Conservation (phyloP, 2,329 filamentous ascomycete species). For the Dothideomycetes sp. region DNA sequence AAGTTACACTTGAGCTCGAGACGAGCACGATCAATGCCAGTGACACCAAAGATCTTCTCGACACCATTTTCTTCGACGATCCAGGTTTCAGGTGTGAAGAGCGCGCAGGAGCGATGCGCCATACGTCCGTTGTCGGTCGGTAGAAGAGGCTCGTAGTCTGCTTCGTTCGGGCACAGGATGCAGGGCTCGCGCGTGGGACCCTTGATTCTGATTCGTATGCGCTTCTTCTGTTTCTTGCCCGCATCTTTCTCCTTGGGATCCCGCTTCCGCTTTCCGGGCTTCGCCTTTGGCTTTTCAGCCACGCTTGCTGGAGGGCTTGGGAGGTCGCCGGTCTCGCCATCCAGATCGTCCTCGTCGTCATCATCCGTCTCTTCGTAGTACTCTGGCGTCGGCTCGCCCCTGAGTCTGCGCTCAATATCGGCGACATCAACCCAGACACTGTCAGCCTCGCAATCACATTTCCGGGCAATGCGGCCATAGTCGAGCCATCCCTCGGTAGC, state of each 20-base stretch:
- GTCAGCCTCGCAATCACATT: slow-evolving; percentile 92
- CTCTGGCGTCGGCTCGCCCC: slow-evolving; percentile 70
- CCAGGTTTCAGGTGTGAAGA: slow-evolving; percentile 86
- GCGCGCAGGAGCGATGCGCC: slow-evolving; percentile 78
- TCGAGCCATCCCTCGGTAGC: slow-evolving; percentile 90
- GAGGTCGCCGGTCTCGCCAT: slow-evolving; percentile 49
- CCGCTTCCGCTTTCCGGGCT: slow-evolving; percentile 57
- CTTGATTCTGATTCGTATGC: slow-evolving; percentile 64
- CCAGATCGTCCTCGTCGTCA: slow-evolving; percentile 47
- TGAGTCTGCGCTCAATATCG: slow-evolving; percentile 87
- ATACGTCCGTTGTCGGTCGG: slow-evolving; percentile 78
- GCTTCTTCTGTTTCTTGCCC: slow-evolving; percentile 58
- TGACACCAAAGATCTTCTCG: slow-evolving; percentile 67
- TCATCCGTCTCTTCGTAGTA: slow-evolving; percentile 73
- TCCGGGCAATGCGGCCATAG: slow-evolving; percentile 90
- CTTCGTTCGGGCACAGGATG: slow-evolving; percentile 83
- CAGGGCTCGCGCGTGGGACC: slow-evolving; percentile 67
- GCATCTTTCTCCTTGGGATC: slow-evolving; percentile 35
- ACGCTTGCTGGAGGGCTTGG: slow-evolving; percentile 70
- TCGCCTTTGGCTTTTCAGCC: slow-evolving; percentile 53
- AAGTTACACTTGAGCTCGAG: slow-evolving; percentile 89
- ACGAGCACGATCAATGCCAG: slow-evolving; percentile 74
- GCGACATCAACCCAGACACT: slow-evolving; percentile 97
- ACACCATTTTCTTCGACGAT: slow-evolving; percentile 55
- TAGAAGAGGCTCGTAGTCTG: slow-evolving; percentile 69